phyloP scores from a whole-genome alignment of 441 rosid species.

The Pelargonium cotyledonis region DNA sequence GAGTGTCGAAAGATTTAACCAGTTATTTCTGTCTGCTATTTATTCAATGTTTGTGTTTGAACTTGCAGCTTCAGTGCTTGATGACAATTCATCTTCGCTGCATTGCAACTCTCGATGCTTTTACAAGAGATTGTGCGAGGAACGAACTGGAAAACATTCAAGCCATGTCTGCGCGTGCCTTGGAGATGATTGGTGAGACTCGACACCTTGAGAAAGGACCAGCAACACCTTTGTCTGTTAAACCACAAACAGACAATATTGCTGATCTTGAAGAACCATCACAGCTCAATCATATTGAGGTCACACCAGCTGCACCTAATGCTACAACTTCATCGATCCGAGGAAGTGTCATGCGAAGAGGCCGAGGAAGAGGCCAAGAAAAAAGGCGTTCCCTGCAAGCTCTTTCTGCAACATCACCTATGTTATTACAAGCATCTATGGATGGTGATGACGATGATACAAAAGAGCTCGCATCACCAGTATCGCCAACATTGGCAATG shows the following conservation, averaged over 20 bases:
- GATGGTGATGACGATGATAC: not conserved
- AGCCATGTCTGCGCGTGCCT: not conserved
- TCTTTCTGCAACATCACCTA: not conserved
- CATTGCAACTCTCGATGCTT: not conserved
- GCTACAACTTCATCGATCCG: not conserved
- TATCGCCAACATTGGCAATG: too few relatives aligned
- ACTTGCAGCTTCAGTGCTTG: not conserved
- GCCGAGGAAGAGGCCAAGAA: not conserved
- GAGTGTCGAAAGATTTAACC: too few relatives aligned
- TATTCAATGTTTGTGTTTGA: not conserved
- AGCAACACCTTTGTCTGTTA: not conserved
- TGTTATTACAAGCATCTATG: not conserved
- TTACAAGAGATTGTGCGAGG: not conserved
- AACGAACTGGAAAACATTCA: not conserved
- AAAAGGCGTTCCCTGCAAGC: not conserved
- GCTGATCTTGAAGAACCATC: not conserved
- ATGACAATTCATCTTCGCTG: not conserved
- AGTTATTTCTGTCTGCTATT: too few relatives aligned
- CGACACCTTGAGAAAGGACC: not conserved
- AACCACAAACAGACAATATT: not conserved
- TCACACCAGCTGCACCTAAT: not conserved
- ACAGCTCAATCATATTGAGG: not conserved
- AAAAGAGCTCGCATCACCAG: too few relatives aligned
- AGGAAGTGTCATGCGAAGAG: not conserved
- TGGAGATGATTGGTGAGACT: not conserved